Conservation (phyloP, 2,329 filamentous ascomycete species). For the Akanthomyces muscarius region DNA sequence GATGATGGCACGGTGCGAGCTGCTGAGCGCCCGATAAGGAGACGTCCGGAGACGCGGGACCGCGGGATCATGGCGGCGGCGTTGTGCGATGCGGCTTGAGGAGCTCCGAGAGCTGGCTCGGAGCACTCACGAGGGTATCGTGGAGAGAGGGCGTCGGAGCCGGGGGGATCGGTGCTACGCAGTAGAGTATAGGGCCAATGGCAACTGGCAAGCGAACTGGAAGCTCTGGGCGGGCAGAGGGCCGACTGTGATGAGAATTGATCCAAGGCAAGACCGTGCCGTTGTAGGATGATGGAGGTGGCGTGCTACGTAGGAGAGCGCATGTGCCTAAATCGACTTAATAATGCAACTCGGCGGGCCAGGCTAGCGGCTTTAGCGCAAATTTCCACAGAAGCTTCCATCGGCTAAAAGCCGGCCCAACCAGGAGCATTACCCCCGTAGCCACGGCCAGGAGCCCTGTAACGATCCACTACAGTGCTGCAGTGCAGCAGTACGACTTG, state of each 20-base stretch:
- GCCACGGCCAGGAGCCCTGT: not conserved
- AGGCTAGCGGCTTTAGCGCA: slow-evolving; percentile 19
- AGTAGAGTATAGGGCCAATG: not conserved
- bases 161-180: not conserved
- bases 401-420: slow-evolving; percentile 22
- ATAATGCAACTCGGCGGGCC: slow-evolving; percentile 25
- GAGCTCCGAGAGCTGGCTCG: slow-evolving; percentile 18
- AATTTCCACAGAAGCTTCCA: slow-evolving; percentile 31
- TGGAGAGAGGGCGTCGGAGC: not conserved
- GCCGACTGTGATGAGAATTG: slow-evolving; percentile 2
- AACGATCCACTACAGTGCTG: not conserved
- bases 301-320: slow-evolving; percentile 11
- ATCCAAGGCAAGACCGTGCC: not conserved
- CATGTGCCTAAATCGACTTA: slow-evolving; percentile 24
- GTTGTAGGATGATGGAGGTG: slow-evolving; percentile 13
- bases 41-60: slow-evolving; percentile 37
- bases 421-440: too few species aligned
- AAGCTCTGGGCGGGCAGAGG: not conserved
- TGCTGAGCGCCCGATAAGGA: slow-evolving; percentile 35
- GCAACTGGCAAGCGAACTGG: not conserved
- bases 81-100: slow-evolving; percentile 5
- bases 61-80: slow-evolving; percentile 37
- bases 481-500: not conserved
- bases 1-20: slow-evolving; percentile 25
- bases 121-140: slow-evolving; percentile 11